Evolutionary conservation across 495 filamentous ascomycete genomes (phyloP).

Genomic region (Penicillium cinerascens): DNA sequence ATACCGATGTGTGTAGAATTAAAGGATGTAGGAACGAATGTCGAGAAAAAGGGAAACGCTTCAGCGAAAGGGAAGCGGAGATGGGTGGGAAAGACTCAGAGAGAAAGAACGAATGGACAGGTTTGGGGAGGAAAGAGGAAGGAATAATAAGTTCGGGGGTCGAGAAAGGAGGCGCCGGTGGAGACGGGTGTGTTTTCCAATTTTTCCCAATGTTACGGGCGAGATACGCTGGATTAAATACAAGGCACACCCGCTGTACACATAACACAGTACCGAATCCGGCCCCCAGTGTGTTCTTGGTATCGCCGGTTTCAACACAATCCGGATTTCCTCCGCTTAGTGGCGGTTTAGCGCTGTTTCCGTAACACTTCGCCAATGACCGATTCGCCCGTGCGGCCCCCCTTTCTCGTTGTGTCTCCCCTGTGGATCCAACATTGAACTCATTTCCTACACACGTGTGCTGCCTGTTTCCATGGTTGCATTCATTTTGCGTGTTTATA

Average conservation of each 20-base stretch:
- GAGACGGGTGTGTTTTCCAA: constrained; percentile 16
- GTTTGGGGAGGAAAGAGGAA: constrained; percentile 42
- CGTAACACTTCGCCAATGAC: constrained; percentile 9
- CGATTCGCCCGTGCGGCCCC: constrained; percentile 9
- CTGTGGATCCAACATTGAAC: constrained; percentile 1
- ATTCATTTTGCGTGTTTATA: neutral
- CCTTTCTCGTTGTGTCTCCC: constrained; percentile 11
- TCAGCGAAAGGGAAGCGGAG: constrained; percentile 26
- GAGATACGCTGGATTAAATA: constrained; percentile 8
- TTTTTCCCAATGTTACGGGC: constrained; percentile 8
- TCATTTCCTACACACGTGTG: constrained; percentile 7
- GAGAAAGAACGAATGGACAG: constrained; percentile 46
- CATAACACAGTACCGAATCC: constrained; percentile 25
- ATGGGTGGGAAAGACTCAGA: constrained; percentile 29
- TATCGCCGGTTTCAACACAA: constrained; percentile 1
- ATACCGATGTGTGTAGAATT: constrained; percentile 10
- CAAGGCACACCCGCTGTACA: neutral
- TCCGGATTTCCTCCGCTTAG: constrained; percentile 12
- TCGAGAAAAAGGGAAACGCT: constrained; percentile 21
- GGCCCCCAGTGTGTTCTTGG: neutral
- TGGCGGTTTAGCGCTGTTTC: constrained; percentile 9
- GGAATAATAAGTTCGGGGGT: constrained; percentile 30
- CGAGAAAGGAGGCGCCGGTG: constrained; percentile 40
- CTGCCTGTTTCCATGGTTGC: neutral
- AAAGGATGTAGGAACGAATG: constrained; percentile 26